A percentile compares a stretch with the other conserved stretches of the same genome.
Evolutionary conservation across 352 stramenopile genomes (phyloP).

Genomic region (Albugo laibachii): DNA sequence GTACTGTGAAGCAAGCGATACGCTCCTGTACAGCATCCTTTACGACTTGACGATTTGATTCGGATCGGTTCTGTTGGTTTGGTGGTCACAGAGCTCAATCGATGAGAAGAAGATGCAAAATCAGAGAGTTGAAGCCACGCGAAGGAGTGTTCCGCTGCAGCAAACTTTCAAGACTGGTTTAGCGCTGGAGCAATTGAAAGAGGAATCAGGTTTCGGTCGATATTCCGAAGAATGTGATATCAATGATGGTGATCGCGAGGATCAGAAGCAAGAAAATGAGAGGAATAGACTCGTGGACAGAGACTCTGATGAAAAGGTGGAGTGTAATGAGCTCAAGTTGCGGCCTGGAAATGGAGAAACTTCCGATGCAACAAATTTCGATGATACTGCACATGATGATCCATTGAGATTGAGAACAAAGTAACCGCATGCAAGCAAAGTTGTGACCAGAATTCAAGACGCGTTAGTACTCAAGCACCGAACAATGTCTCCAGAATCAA

Average conservation of each 20-base stretch:
- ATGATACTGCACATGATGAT: slow-evolving; percentile 3
- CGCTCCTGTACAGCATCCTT: slow-evolving; percentile 42
- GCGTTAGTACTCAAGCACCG: slow-evolving; percentile 8
- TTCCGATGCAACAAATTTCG: slow-evolving; percentile 5
- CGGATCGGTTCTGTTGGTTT: slow-evolving; percentile 81
- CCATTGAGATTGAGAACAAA: background rate
- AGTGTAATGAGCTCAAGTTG: background rate
- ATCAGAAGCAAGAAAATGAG: slow-evolving; percentile 12
- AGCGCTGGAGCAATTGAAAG: background rate
- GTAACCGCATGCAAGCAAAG: background rate
- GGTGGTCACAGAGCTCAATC: slow-evolving; percentile 82
- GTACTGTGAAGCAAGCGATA: slow-evolving; percentile 81
- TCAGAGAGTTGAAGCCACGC: slow-evolving; percentile 44
- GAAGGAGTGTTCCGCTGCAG: slow-evolving; percentile 64
- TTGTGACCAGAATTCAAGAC: slow-evolving; percentile 1
- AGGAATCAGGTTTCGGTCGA: background rate
- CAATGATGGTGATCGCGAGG: slow-evolving; percentile 10
- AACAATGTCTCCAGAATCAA: slow-evolving; percentile 10
- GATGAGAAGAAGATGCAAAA: slow-evolving; percentile 34
- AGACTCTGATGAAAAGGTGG: slow-evolving; percentile 52
- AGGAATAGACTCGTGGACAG: slow-evolving; percentile 52
- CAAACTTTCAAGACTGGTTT: slow-evolving; percentile 39
- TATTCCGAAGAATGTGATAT: background rate
- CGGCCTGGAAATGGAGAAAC: background rate
- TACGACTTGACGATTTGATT: slow-evolving; percentile 68